A percentile compares a stretch with the other conserved stretches of the same genome.
Conservation (phyloP, 495 filamentous ascomycete species). For the Penicillium lagena region DNA sequence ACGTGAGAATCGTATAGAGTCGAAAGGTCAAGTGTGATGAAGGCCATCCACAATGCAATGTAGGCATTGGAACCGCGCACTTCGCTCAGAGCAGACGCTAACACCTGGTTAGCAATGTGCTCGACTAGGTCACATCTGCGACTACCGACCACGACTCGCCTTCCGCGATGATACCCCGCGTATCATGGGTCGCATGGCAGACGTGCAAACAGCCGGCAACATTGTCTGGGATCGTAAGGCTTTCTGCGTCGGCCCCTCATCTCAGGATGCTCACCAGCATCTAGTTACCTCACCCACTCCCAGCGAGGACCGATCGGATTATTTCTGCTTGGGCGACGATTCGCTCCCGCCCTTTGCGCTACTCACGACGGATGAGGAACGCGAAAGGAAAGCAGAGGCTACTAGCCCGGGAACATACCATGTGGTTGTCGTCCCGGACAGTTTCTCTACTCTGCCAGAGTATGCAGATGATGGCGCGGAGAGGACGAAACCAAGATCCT, state of each 20-base stretch:
- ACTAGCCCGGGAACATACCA: conserved; percentile 50
- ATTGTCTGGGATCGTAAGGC: conserved; percentile 49
- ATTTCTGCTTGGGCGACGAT: conserved; percentile 24
- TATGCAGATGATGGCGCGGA: conserved; percentile 34
- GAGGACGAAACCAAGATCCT: conserved; percentile 7
- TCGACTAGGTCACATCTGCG: conserved; percentile 48
- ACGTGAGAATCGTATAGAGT: conserved; percentile 20
- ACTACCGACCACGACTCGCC: conserved; percentile 49
- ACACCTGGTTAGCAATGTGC: conserved; percentile 41
- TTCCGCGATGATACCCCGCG: conserved; percentile 52
- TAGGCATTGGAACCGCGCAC: conserved; percentile 15
- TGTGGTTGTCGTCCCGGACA: conserved; percentile 49
- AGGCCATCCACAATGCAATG: conserved; percentile 46
- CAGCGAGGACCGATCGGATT: conserved; percentile 17
- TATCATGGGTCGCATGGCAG: conserved; percentile 49
- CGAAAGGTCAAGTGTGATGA: conserved; percentile 52
- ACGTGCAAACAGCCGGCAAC: conserved; percentile 42
- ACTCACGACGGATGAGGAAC: conserved; percentile 54
- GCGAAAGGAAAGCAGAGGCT: conserved; percentile 51
- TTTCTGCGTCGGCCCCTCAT: not conserved
- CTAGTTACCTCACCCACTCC: conserved; percentile 21
- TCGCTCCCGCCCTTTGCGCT: conserved; percentile 45
- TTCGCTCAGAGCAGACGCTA: too few species aligned
- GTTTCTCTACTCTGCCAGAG: conserved; percentile 48
- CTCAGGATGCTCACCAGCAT: not conserved